Evolutionary conservation across 306 rosid species (phyloP), one percentile per base, ranked within the genome.

Genomic region (Sicyos edulis): DNA sequence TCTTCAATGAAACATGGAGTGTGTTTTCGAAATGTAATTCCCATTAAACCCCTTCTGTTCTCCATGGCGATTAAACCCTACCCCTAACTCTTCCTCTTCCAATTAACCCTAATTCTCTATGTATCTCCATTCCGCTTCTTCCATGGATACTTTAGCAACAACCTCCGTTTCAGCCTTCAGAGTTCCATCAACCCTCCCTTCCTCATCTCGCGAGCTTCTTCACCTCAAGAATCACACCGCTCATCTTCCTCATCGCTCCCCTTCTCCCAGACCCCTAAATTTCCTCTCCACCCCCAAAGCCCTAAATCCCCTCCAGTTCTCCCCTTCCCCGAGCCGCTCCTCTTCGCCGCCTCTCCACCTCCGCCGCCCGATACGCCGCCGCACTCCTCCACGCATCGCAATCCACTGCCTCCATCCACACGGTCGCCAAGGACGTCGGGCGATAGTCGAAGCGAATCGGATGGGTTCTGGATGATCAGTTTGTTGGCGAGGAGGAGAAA

Each of bases 81-180:
- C 53, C 13, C 71, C 54, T 19, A 65, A 12, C 53, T 17, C 52
- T 17, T 40, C 15, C 9, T 50, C 20, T 20, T 61, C 49, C 20
- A 15, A 7, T 61, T 11, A 21, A 6, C 65, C 17, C 42, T 24
- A 15, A 0, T 15, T 14, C 50, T 15, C 29, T 15, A n/a, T n/a
- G 7, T 21, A 15, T 29, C 22, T 44, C 47, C 7, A 52, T 32
- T n/a, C 53, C 7, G n/a, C n/a, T n/a, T 60, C 72, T 70, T 71
- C 86, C 83, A 92, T 92, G 97, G 95, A 92, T 45, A 73, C 96
- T 44, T 59, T 92, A 1, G n/a, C n/a, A n/a, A 80, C 96, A 62
- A 74, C 85, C 85, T 83, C 93, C 51, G 84, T 86, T 21, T 80
- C 97, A 52, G 68, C 83, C 76, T 73, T 91, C 59, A 88, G 86